Base-by-base conservation (phyloP, 2,329 filamentous ascomycete species). In the Epichloe scottii region DNA sequence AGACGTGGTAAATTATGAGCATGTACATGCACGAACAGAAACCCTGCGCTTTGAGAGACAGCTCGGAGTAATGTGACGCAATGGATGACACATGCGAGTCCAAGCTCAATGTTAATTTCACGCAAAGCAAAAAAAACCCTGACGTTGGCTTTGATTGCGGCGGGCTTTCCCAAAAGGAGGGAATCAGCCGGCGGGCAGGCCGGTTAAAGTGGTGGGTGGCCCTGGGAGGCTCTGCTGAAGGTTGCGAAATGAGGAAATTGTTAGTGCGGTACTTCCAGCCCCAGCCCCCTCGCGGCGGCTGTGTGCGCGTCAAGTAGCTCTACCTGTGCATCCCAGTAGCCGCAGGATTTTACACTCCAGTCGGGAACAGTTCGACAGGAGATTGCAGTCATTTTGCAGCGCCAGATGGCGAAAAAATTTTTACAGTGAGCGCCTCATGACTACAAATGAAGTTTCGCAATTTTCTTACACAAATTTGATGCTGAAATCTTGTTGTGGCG, bases 261-360 rank as follows among this genome's bases (percentile, higher is more conserved):
- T 69, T 69, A 69, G 58, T 54, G 66, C 43, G 62, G 58, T 68
- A 69, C 67, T 58, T 68, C 49, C 49, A 51, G 40, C 54, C 56
- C 49, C 53, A 46, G 49, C 52, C 53, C 50, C 52, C 46, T 47
- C 43, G 51, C 46, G 56, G 57, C 55, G 55, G 55, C 58, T 58
- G 56, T 52, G 56, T 56, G 50, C 56, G 55, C 56, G 59, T 56
- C 51, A 60, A 56, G 64, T 59, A 62, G 52, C 54, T 42, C 41
- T 56, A 61, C 59, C 59, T 54, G 60, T 46, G 54, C 62, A 66
- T 60, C 60, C 58, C 54, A 53, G 54, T 57, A 55, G 54, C 56
- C 59, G 60, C 57, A 55, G 59, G 62, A 60, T 60, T 66, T 66
- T 63, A 54, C 51, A 55, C 48, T 38, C 23, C n/a, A 26, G n/a